A percentile compares a stretch with the other conserved stretches of the same genome.
phyloP scores from a whole-genome alignment of 1,284 basidiomycete species.

The Cutaneotrichosporon cavernicola region DNA sequence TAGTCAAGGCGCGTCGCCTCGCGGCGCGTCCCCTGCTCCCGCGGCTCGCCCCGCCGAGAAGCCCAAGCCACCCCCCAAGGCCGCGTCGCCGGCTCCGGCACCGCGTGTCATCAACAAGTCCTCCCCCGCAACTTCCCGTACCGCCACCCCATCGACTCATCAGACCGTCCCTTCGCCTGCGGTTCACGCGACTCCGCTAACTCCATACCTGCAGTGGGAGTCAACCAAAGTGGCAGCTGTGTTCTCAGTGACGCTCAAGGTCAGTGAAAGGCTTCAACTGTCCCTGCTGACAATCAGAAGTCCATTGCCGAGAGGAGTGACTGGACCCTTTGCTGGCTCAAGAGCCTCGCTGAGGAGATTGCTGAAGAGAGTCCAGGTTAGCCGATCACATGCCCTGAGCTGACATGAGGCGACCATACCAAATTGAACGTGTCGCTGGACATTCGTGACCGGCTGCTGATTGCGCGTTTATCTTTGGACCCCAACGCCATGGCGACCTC shows the following conservation, averaged over 20 bases:
- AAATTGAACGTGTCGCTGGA: slow-evolving; percentile 42
- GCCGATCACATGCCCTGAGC: slow-evolving; percentile 33
- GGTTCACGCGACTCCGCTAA: slow-evolving; percentile 19
- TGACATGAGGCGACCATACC: slow-evolving; percentile 19
- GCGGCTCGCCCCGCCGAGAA: slow-evolving; percentile 26
- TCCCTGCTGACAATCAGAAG: slow-evolving; percentile 56
- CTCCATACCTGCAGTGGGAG: slow-evolving; percentile 67
- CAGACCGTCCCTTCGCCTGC: slow-evolving; percentile 33
- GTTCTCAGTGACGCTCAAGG: slow-evolving; percentile 76
- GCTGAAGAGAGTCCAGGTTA: slow-evolving; percentile 63
- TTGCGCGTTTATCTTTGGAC: slow-evolving; percentile 81
- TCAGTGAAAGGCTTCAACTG: slow-evolving; percentile 52
- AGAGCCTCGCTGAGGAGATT: slow-evolving; percentile 70
- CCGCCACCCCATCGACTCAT: slow-evolving; percentile 6
- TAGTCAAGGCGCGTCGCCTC: slow-evolving; percentile 1
- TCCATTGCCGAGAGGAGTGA: slow-evolving; percentile 66
- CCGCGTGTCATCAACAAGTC: background rate
- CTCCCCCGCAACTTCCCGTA: slow-evolving; percentile 1
- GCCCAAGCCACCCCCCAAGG: slow-evolving; percentile 37
- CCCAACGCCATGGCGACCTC: slow-evolving; percentile 62
- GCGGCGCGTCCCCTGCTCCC: background rate
- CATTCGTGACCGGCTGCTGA: slow-evolving; percentile 63
- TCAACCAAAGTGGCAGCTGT: slow-evolving; percentile 65
- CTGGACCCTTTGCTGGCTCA: slow-evolving; percentile 80
- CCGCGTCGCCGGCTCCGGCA: slow-evolving; percentile 24